phyloP scores from a whole-genome alignment of 1,284 basidiomycete genomes.

The Cutaneotrichosporon cavernicola region DNA sequence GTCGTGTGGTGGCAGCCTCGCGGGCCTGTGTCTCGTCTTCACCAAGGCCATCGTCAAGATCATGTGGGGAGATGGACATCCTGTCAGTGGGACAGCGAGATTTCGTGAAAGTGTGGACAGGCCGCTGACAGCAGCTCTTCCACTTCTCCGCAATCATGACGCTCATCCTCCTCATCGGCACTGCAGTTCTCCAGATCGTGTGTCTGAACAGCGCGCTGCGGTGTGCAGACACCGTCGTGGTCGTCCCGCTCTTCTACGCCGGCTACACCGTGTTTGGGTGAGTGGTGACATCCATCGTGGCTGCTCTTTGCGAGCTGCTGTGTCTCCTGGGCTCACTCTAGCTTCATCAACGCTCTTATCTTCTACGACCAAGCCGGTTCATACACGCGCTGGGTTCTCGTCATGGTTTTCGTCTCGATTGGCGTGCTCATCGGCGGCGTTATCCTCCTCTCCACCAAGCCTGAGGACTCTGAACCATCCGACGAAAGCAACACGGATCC shows the following conservation, averaged over 20 bases:
- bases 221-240: slow-evolving; percentile 62
- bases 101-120: neutral
- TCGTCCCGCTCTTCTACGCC: slow-evolving; percentile 70
- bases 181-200: slow-evolving; percentile 83
- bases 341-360: slow-evolving; percentile 89
- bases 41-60: slow-evolving; percentile 68
- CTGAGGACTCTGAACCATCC: slow-evolving; percentile 26
- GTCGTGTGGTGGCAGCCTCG: slow-evolving; percentile 81
- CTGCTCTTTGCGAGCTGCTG: neutral
- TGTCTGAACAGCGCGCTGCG: slow-evolving; percentile 82
- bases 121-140: slow-evolving; percentile 58
- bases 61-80: slow-evolving; percentile 42
- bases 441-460: slow-evolving; percentile 57
- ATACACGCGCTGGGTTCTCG: slow-evolving; percentile 79
- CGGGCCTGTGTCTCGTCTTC: slow-evolving; percentile 84
- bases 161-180: slow-evolving; percentile 70
- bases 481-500: slow-evolving; percentile 14
- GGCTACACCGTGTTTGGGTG: slow-evolving; percentile 68
- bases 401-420: slow-evolving; percentile 81
- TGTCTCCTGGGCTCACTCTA: slow-evolving; percentile 52
- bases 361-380: slow-evolving; percentile 79
- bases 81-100: slow-evolving; percentile 31
- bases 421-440: slow-evolving; percentile 80
- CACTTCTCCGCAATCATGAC: slow-evolving; percentile 78
- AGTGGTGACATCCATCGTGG: slow-evolving; percentile 58